A percentile compares a stretch with the other conserved stretches of the same genome.
Evolutionary conservation across 345 rosid genomes (phyloP).

Genomic region (rapeseed (Brassica napus)): Da-Ae NC_063437.1:15296001-15296500

Average conservation of each 20-base stretch:
- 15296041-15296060: conserved; percentile 41
- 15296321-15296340: conserved; percentile 39
- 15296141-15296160: conserved; percentile 78
- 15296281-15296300: conserved; percentile 52
- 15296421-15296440: neutral
- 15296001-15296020: conserved; percentile 64
- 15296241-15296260: conserved; percentile 80
- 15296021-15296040: conserved; percentile 44
- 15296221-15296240: conserved; percentile 92
- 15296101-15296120: conserved; percentile 59
- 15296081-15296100: conserved; percentile 49
- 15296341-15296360: conserved; percentile 26
- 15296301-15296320: conserved; percentile 61
- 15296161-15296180: conserved; percentile 93
- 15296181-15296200: conserved; percentile 82
- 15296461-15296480: conserved; percentile 2
- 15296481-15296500: neutral
- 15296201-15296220: conserved; percentile 81
- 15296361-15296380: conserved; percentile 61
- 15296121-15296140: conserved; percentile 86
- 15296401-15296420: conserved; percentile 52
- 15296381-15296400: conserved; percentile 57
- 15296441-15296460: neutral
- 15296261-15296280: conserved; percentile 74
- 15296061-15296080: conserved; percentile 36